Conservation (phyloP, 495 filamentous ascomycete genomes). For the Annulohypoxylon maeteangense region DNA sequence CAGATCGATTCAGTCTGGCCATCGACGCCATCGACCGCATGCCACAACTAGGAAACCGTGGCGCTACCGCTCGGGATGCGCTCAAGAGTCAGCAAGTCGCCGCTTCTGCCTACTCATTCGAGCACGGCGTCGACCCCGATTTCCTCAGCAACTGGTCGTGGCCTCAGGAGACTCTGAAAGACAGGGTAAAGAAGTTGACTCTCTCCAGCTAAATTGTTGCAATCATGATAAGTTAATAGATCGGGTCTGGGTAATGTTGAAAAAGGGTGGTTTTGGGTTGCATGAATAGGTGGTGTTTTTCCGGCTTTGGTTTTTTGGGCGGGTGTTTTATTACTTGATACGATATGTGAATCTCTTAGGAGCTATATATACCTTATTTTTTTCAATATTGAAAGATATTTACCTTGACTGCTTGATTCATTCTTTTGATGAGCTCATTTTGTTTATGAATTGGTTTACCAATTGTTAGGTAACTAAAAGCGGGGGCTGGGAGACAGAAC, state of each 20-base stretch:
- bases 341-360: neutral
- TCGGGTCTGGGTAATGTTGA: neutral
- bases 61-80: constrained; percentile 66
- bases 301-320: constrained; percentile 8
- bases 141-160: constrained; percentile 72
- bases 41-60: constrained; percentile 65
- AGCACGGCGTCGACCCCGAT: constrained; percentile 73
- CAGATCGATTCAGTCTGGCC: constrained; percentile 75
- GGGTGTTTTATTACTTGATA: constrained; percentile 11
- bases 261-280: constrained; percentile 19
- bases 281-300: constrained; percentile 29
- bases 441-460: neutral
- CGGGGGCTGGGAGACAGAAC: too few relatives aligned
- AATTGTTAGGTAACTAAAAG: too few relatives aligned
- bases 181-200: constrained; percentile 36
- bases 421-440: neutral
- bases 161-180: constrained; percentile 57
- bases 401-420: neutral
- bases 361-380: neutral
- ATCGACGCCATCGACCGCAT: constrained; percentile 78
- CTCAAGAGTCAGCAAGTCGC: constrained; percentile 68
- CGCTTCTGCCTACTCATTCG: constrained; percentile 68
- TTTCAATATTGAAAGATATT: neutral
- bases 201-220: neutral
- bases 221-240: constrained; percentile 3